A percentile compares a stretch with the other conserved stretches of the same genome.
These are phyloP conservation scores for Camelina laxa DNA, from an alignment of 345 rosid species.

Conservation along the genomic window DNA sequence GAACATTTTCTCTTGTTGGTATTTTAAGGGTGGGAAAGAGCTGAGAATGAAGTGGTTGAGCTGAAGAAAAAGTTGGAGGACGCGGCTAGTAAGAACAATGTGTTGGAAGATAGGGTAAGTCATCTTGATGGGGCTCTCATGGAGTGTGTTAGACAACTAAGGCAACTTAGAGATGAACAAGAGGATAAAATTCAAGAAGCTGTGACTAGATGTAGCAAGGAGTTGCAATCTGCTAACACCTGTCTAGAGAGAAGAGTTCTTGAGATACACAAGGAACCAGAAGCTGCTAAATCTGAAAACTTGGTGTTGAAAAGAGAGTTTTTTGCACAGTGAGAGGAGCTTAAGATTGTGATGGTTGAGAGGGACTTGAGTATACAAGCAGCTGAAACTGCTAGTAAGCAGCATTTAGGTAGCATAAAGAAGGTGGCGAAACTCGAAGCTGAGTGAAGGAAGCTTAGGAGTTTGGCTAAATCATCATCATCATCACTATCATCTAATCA, in stretches of 20 bases:
- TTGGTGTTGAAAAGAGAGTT: constrained; percentile 48
- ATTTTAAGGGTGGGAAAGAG: constrained; percentile 81
- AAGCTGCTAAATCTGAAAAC: constrained; percentile 6
- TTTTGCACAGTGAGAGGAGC: constrained; percentile 61
- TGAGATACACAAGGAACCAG: constrained; percentile 1
- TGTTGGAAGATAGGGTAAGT: constrained; percentile 69
- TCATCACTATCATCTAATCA: constrained; percentile 47
- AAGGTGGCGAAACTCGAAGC: constrained; percentile 94
- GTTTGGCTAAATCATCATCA: not conserved
- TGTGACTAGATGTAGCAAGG: constrained; percentile 49
- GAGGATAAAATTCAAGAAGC: constrained; percentile 63
- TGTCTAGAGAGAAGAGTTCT: constrained; percentile 59
- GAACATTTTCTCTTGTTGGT: not conserved
- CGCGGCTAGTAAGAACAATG: constrained; percentile 50
- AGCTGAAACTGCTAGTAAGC: constrained; percentile 93
- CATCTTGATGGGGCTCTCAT: constrained; percentile 92
- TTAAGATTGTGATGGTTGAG: constrained; percentile 73
- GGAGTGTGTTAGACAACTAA: constrained; percentile 90
- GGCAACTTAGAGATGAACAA: constrained; percentile 81
- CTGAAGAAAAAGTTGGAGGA: constrained; percentile 69
- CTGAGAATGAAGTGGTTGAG: constrained; percentile 67
- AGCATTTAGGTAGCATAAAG: constrained; percentile 78
- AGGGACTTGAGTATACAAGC: constrained; percentile 80
- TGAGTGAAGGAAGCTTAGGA: constrained; percentile 54
- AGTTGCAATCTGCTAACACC: constrained; percentile 61